Evolutionary conservation across 495 filamentous ascomycete species (phyloP).

Genomic region (Aspergillus haitiensis): DNA sequence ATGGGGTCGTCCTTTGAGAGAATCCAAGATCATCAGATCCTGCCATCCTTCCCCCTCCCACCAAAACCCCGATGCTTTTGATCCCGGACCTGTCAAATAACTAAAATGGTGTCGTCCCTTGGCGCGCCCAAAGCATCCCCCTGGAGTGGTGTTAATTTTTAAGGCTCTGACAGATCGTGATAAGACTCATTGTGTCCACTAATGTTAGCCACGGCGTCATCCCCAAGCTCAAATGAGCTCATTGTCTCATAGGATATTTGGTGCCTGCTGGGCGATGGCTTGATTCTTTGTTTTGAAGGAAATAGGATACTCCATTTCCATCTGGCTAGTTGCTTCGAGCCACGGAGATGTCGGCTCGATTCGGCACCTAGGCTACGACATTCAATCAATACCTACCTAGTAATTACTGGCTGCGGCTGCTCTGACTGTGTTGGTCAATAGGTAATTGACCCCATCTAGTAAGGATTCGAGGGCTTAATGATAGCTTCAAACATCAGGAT

Average conservation of each 20-base stretch:
- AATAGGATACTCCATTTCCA: not conserved
- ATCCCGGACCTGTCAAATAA: slow-evolving; percentile 13
- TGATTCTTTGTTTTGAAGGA: not conserved
- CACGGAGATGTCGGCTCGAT: slow-evolving; percentile 13
- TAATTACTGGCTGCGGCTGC: not conserved
- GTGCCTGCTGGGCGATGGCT: no score
- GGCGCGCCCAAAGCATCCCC: slow-evolving; percentile 5
- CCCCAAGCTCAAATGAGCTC: no score
- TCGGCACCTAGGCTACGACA: slow-evolving; percentile 13
- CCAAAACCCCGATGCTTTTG: slow-evolving; percentile 1
- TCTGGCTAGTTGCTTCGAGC: not conserved
- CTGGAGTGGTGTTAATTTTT: not conserved
- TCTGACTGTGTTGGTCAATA: not conserved
- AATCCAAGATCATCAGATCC: slow-evolving; percentile 1
- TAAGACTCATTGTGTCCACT: not conserved
- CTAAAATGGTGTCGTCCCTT: not conserved
- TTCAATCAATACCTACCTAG: not conserved
- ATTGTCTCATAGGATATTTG: no score
- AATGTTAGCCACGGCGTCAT: not conserved
- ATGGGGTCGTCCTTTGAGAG: not conserved
- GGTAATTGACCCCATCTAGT: not conserved
- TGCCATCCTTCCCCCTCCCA: not conserved
- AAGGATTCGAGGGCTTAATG: not conserved
- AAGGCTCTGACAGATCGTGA: not conserved
- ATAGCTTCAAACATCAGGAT: not conserved